These are phyloP conservation scores for Diaporthe batatas DNA, from an alignment of 2,329 filamentous ascomycete species.

Conservation along the genomic window DNA sequence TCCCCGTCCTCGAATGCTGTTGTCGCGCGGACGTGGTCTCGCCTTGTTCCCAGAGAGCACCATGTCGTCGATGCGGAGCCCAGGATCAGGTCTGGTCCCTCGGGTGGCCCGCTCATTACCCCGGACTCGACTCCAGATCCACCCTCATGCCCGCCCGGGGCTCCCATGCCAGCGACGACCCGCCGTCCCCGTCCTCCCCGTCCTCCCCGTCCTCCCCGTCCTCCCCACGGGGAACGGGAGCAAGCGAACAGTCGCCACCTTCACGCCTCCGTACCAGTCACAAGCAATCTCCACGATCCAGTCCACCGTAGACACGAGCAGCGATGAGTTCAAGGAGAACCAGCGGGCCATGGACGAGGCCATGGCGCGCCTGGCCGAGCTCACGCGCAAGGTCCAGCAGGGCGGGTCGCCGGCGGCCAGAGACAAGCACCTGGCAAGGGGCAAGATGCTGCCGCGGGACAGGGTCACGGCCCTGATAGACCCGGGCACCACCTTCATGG, in stretches of 20 bases:
- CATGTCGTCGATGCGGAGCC: slow-evolving; percentile 36
- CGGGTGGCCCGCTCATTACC: slow-evolving; percentile 38
- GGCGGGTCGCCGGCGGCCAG: slow-evolving; percentile 86
- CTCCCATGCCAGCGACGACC: slow-evolving; percentile 38
- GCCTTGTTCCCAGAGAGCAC: slow-evolving; percentile 5
- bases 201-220: slow-evolving; percentile 42
- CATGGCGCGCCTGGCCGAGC: slow-evolving; percentile 74
- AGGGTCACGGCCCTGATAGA: slow-evolving; percentile 89
- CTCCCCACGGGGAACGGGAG: slow-evolving; percentile 42
- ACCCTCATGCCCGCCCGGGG: slow-evolving; percentile 31
- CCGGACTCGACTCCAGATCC: slow-evolving; percentile 37
- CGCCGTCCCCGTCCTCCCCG: slow-evolving; percentile 44
- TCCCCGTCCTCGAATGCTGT: slow-evolving; percentile 12
- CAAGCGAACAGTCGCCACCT: slow-evolving; percentile 73
- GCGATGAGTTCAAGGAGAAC: slow-evolving; percentile 86
- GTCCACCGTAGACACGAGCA: slow-evolving; percentile 80
- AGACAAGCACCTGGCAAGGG: slow-evolving; percentile 87
- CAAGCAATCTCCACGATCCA: slow-evolving; percentile 85
- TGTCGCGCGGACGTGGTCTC: slow-evolving; percentile 10
- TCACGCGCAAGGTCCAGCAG: slow-evolving; percentile 79
- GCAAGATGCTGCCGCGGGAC: slow-evolving; percentile 95
- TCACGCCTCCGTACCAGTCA: slow-evolving; percentile 85
- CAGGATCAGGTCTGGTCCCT: slow-evolving; percentile 31
- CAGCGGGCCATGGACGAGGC: slow-evolving; percentile 80
- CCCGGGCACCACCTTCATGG: slow-evolving; percentile 89